Conservation (phyloP, 805 yeast genomes). For the Yarrowia sp. region DNA sequence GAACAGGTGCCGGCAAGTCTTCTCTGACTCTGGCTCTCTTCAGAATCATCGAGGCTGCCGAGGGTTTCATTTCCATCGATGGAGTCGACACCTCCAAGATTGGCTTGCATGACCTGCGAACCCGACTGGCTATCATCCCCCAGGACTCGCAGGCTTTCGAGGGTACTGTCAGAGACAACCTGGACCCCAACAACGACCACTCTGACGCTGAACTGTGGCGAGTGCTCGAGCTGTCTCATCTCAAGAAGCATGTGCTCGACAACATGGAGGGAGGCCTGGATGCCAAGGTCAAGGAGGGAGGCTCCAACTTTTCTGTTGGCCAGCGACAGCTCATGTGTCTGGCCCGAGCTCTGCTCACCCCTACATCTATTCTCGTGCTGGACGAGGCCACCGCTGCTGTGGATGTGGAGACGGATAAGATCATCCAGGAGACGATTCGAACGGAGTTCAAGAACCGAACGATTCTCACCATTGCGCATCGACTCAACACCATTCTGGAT, state of each 20-base stretch:
- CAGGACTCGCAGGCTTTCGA: slow-evolving; percentile 92
- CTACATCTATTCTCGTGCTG: slow-evolving; percentile 70
- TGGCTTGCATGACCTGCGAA: slow-evolving; percentile 77
- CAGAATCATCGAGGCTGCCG: slow-evolving; percentile 75
- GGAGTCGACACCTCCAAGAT: slow-evolving; percentile 60
- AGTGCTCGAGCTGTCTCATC: slow-evolving; percentile 73
- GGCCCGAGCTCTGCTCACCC: slow-evolving; percentile 76
- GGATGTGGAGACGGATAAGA: slow-evolving; percentile 79
- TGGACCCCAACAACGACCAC: slow-evolving; percentile 73
- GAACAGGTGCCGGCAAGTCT: slow-evolving; percentile 96
- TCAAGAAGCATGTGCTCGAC: slow-evolving; percentile 57
- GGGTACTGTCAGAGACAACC: slow-evolving; percentile 79
- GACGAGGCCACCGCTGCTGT: slow-evolving; percentile 93
- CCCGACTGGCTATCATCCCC: slow-evolving; percentile 78
- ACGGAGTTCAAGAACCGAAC: slow-evolving; percentile 70
- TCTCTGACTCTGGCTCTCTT: slow-evolving; percentile 80
- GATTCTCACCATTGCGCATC: slow-evolving; percentile 84
- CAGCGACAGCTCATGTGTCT: slow-evolving; percentile 83
- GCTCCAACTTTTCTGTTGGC: slow-evolving; percentile 83
- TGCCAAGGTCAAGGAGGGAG: slow-evolving; percentile 67
- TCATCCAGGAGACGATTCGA: slow-evolving; percentile 78
- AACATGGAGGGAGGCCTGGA: slow-evolving; percentile 55
- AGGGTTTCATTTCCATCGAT: slow-evolving; percentile 72
- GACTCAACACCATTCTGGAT: slow-evolving; percentile 83
- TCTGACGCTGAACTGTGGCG: slow-evolving; percentile 81